Base-by-base conservation (phyloP, 345 rosid genomes). In the Populus nigra region DNA sequence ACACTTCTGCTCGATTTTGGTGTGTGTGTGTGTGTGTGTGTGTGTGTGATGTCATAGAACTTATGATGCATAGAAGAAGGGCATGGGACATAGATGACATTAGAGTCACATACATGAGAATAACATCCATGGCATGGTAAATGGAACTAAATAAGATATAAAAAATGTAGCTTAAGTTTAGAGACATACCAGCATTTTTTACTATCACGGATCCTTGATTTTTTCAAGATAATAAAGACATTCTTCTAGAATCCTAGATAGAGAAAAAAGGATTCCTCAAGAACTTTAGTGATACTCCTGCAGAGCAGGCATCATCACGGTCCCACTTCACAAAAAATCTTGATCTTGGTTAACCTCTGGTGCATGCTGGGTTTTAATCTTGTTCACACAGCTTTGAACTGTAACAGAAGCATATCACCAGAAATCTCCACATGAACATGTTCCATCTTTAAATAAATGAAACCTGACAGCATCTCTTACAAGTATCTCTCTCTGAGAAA, bases 371-470 rank as follows among this genome's bases (percentile, higher is more conserved):
- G 2, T 61, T 47, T 53, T 18, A 57, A 15, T 23, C 12, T 69
- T 72, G 31, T 57, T 73, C 45, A 29, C 22, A 35, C 55, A 55
- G 70, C 31, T 77, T 59, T 59, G 47, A 68, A 68, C 69, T 25
- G 59, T 31, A 49, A 69, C 79, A 79, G 25, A 62, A 69, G 63
- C 57, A 23, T 76, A 76, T 91, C 85, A 95, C 99, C 99, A 93
- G 84, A 95, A 95, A 87, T 95, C 98, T 78, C 97, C 96, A 5
- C 98, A 95, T 35, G 97, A 95, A 84, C 99, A 95, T 10, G 80
- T 81, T 84, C 99, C 99, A 91, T 91, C 90, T 86, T 88, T 92
- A 72, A 92, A 95, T 70, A 86, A 86, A 85, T 95, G 98, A 85
- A 89, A 93, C 76, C 99, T 85, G 18, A 87, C 97, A 75, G 98